Evolutionary conservation across 495 filamentous ascomycete genomes (phyloP), one percentile per base, ranked within the genome.

Genomic region (Jackrogersella multiformis): DNA sequence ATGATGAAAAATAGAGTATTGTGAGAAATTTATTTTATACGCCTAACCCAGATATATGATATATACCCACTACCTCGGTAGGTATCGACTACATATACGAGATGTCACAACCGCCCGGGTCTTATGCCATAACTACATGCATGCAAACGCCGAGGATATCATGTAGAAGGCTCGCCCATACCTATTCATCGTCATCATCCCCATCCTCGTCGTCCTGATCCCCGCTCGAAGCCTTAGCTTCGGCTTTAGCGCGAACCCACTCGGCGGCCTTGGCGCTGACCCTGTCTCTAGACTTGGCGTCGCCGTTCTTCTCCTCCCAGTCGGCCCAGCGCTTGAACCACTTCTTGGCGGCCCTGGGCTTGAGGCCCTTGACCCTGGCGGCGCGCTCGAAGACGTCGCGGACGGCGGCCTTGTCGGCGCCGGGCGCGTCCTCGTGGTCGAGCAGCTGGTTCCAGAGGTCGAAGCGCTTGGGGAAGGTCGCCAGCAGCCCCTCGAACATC

Each of bases 361-460:
- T 91, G 15, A 93, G 72, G 12, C 85, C 84, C 82, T 90, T 91
- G 65, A 85, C 85, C 69, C 81, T 84, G 10, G 81, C 81, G 44
- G 93, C 91, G n/a, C 93, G 84, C 78, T 93, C 92, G 73, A 93
- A 96, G 42, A 97, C 75, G 35, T 87, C 86, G 52, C 92, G 82
- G 15, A 94, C 85, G 5, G 77, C 79, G 1, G 74, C 69, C 56
- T 86, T 81, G 56, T 90, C 89, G 32, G 81, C 63, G n/a, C 56
- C 64, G 26, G 62, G 65, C 1, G 57, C 42, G 63, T 77, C 74
- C 79, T 99, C 95, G 64, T 97, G 82, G 68, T 97, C 92, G 10
- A 97, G 66, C 38, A 94, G 87, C 71, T 96, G 86, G 77, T 93
- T 97, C 93, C 94, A 98, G 49, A 97, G 77, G 75, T 97, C 93